A percentile compares a stretch with the other conserved stretches of the same genome.
Evolutionary conservation across 805 yeast species (phyloP).

Genomic region (Wickerhamomyces canadensis): DNA sequence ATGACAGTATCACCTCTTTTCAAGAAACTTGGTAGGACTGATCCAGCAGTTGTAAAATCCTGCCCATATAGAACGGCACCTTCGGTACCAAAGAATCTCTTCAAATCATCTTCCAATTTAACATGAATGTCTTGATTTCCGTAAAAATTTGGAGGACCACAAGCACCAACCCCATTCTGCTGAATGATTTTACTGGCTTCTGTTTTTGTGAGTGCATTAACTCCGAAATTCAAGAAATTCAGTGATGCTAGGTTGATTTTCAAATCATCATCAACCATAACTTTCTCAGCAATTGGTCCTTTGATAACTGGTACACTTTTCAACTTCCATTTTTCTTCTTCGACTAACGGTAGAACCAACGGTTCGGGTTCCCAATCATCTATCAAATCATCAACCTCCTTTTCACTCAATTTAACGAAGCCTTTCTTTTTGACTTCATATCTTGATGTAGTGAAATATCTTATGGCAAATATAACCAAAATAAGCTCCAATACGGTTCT

Average conservation of each 20-base stretch:
- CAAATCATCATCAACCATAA: conserved; percentile 25
- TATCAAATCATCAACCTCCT: conserved; percentile 76
- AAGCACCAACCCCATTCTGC: conserved; percentile 90
- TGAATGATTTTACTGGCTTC: conserved; percentile 55
- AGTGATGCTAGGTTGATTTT: conserved; percentile 65
- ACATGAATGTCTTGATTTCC: conserved; percentile 93
- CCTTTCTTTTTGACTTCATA: conserved; percentile 71
- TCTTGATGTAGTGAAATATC: conserved; percentile 73
- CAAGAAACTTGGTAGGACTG: conserved; percentile 88
- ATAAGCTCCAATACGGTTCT: conserved; percentile 78
- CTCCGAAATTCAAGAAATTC: conserved; percentile 65
- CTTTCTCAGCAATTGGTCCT: conserved; percentile 39
- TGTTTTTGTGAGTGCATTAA: conserved; percentile 38
- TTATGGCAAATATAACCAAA: conserved; percentile 73
- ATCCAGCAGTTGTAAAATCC: conserved; percentile 79
- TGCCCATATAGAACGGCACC: conserved; percentile 86
- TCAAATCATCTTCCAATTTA: conserved; percentile 37
- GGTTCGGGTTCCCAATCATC: conserved; percentile 94
- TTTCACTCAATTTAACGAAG: conserved; percentile 49
- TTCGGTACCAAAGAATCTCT: conserved; percentile 72
- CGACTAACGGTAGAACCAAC: conserved; percentile 48
- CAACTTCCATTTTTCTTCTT: conserved; percentile 56
- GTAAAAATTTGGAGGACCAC: conserved; percentile 97
- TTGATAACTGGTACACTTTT: conserved; percentile 56
- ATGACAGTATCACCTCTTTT: conserved; percentile 92